A percentile compares a stretch with the other conserved stretches of the same genome.
Evolutionary conservation across 1,284 basidiomycete genomes (phyloP).

Genomic region (Leccinum pallidistipes): DNA sequence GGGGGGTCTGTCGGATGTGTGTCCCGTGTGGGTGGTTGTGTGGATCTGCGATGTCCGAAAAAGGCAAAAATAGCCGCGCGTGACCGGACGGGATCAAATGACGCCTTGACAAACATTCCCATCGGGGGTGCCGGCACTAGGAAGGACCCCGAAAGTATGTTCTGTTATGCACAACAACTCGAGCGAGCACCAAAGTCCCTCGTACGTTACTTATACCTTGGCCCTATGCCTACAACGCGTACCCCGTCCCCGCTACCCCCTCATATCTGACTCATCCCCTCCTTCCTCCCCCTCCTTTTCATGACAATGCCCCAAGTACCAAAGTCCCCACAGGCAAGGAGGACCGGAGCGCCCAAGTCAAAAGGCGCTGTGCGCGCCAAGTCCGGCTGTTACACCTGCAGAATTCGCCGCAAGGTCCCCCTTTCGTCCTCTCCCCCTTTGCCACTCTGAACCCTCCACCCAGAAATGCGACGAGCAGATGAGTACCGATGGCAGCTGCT

Average conservation of each 20-base stretch:
- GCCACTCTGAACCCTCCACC: background rate
- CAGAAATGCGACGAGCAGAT: slow-evolving; percentile 84
- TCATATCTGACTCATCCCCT: slow-evolving; percentile 10
- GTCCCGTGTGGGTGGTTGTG: slow-evolving; percentile 1
- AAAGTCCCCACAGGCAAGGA: slow-evolving; percentile 42
- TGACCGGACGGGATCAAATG: slow-evolving; percentile 17
- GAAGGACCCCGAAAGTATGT: slow-evolving; percentile 24
- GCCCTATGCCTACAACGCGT: slow-evolving; percentile 29
- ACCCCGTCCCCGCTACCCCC: slow-evolving; percentile 15
- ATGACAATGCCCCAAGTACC: slow-evolving; percentile 37
- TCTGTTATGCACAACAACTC: slow-evolving; percentile 13
- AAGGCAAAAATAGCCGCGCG: slow-evolving; percentile 16
- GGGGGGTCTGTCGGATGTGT: background rate
- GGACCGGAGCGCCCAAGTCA: slow-evolving; percentile 59
- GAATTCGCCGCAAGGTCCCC: slow-evolving; percentile 74
- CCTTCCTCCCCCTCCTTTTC: background rate
- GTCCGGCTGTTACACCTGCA: slow-evolving; percentile 83
- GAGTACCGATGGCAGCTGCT: slow-evolving; percentile 60
- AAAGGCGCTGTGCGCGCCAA: slow-evolving; percentile 80
- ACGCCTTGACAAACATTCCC: slow-evolving; percentile 22
- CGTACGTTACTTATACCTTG: slow-evolving; percentile 36
- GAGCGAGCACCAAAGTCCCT: slow-evolving; percentile 6
- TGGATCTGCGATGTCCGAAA: slow-evolving; percentile 14
- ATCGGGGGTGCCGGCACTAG: slow-evolving; percentile 20
- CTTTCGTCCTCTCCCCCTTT: slow-evolving; percentile 13